Percentiles rank a stretch among this genome's conserved stretches.
These are phyloP conservation scores for Chaetomium sp. DNA, from an alignment of 2,329 filamentous ascomycete species.

Conservation along the genomic window DNA sequence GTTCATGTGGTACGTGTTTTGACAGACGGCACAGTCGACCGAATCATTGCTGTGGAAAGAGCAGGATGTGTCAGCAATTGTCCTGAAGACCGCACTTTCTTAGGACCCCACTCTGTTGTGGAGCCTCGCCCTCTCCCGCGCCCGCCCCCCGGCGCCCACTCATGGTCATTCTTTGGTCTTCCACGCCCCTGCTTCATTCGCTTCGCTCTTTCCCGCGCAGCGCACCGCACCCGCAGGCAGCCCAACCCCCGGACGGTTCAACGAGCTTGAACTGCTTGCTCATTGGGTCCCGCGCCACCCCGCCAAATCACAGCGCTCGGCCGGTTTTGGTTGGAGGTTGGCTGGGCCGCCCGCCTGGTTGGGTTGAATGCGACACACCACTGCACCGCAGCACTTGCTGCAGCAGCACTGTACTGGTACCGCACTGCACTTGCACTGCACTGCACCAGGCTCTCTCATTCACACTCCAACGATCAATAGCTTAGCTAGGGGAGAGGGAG, in stretches of 20 bases:
- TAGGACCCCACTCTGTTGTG: conserved; percentile 9
- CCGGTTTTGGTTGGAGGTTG: conserved; percentile 3
- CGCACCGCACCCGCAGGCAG: too few species aligned
- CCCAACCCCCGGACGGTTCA: too few species aligned
- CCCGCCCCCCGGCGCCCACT: conserved; percentile 1
- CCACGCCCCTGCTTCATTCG: background rate
- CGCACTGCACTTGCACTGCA: too few species aligned
- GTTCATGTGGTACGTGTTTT: conserved; percentile 96
- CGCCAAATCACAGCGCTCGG: conserved; percentile 13
- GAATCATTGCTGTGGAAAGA: conserved; percentile 66
- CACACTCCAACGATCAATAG: too few species aligned
- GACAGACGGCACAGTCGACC: conserved; percentile 92
- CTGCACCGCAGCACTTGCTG: too few species aligned
- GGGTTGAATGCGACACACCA: background rate
- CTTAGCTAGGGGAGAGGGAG: too few species aligned
- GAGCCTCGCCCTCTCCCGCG: background rate
- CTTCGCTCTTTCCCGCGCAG: too few species aligned
- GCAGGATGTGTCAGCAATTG: conserved; percentile 25
- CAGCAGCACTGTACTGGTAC: too few species aligned
- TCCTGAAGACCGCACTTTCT: too few species aligned
- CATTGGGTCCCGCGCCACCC: conserved; percentile 10
- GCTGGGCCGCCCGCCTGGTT: background rate
- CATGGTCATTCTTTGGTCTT: conserved; percentile 12
- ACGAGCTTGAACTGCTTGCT: background rate
- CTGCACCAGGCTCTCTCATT: too few species aligned